A percentile compares a stretch with the other conserved stretches of the same genome.
Conservation (phyloP, 768 basidiomycete genomes). For the Mycena belliarum region DNA sequence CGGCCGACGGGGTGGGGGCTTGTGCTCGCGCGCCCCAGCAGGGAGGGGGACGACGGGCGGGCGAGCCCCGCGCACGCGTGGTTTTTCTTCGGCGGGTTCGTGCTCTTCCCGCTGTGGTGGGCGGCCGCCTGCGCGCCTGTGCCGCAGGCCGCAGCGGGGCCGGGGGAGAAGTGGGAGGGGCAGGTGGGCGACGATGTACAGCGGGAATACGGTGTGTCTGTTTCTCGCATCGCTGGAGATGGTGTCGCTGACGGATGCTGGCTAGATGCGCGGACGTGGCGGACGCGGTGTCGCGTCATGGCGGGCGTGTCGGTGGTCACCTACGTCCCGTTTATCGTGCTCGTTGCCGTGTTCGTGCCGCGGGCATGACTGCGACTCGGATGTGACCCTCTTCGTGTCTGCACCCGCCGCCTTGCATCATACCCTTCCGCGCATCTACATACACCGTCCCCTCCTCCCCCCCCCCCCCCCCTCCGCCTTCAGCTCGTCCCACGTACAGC, state of each 20-base stretch:
- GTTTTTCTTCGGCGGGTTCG: conserved; percentile 77
- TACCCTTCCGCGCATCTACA: no score
- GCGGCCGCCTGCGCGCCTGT: conserved; percentile 48
- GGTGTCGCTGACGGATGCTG: not conserved
- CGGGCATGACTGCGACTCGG: no score
- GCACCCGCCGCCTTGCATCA: no score
- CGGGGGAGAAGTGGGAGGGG: conserved; percentile 46
- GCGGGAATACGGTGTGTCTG: conserved; percentile 66
- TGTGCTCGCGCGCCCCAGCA: no score
- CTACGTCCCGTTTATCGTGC: conserved; percentile 78
- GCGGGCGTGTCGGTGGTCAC: conserved; percentile 65
- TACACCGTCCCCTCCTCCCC: no score
- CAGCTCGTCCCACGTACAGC: no score
- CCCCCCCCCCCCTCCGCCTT: no score
- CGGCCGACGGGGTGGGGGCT: conserved; percentile 66
- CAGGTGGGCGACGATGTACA: conserved; percentile 80
- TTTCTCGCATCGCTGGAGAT: not conserved
- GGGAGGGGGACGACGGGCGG: conserved; percentile 39
- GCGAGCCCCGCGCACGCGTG: conserved; percentile 63
- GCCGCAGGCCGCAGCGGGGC: conserved; percentile 45
- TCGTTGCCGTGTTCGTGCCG: conserved; percentile 58
- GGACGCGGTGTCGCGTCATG: conserved; percentile 75
- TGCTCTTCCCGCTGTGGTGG: conserved; percentile 69
- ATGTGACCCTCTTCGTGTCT: no score
- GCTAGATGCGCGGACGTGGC: conserved; percentile 74